A percentile compares a stretch with the other conserved stretches of the same genome.
These are phyloP conservation scores for Serendipita sp. DNA, from an alignment of 768 basidiomycete species.

Conservation along the genomic window DNA sequence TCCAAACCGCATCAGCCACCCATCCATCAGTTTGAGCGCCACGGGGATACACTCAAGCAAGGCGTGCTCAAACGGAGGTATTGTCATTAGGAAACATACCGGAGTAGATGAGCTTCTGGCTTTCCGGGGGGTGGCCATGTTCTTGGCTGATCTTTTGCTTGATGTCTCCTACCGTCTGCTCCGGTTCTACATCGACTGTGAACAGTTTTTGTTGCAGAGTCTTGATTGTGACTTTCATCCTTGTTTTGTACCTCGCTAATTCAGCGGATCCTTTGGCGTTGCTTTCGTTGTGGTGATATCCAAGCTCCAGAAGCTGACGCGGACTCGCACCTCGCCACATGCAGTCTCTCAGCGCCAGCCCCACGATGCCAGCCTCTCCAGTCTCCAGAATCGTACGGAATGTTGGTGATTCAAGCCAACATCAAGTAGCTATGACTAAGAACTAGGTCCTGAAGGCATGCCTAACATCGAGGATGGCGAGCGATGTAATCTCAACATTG, in stretches of 20 bases:
- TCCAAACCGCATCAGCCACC: background rate
- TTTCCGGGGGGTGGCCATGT: slow-evolving; percentile 57
- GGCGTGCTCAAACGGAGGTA: background rate
- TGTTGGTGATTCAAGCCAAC: too few species aligned
- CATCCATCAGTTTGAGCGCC: background rate
- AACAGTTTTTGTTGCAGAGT: slow-evolving; percentile 90
- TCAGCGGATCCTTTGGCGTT: background rate
- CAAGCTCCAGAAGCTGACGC: slow-evolving; percentile 5
- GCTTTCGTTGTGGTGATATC: background rate
- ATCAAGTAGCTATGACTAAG: too few species aligned
- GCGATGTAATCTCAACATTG: too few species aligned
- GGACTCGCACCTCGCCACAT: background rate
- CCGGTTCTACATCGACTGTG: slow-evolving; percentile 63
- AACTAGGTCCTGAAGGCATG: too few species aligned
- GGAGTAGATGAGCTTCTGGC: slow-evolving; percentile 90
- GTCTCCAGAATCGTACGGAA: too few species aligned
- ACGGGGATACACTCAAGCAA: background rate
- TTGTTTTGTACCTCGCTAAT: slow-evolving; percentile 19
- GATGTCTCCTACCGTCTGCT: slow-evolving; percentile 58
- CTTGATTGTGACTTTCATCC: slow-evolving; percentile 88
- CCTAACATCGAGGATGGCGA: too few species aligned
- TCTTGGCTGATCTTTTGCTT: slow-evolving; percentile 69
- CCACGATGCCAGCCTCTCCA: too few species aligned
- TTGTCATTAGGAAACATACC: slow-evolving; percentile 32
- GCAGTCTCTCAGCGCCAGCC: background rate